Evolutionary conservation across 345 rosid genomes (phyloP).

Genomic region (Linum trigynum): DNA sequence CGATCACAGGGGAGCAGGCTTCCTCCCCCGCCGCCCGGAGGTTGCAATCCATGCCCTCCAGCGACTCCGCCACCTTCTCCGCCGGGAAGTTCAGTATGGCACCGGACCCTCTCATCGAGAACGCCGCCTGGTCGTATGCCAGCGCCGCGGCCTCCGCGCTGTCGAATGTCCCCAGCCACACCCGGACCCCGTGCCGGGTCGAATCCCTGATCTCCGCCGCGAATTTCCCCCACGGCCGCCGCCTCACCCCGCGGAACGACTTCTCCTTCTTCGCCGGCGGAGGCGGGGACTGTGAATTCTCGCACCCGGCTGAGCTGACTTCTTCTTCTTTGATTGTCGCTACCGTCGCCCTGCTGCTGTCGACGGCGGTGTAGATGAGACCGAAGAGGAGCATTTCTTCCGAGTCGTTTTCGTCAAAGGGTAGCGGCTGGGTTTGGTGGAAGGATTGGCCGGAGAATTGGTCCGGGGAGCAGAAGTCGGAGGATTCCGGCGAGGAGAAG

Average conservation of each 20-base stretch:
- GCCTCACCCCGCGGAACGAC: slow-evolving; percentile 57
- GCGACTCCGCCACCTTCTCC: slow-evolving; percentile 61
- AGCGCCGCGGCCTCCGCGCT: slow-evolving; percentile 71
- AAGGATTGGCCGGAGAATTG: slow-evolving; percentile 26
- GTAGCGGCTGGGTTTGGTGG: slow-evolving; percentile 31
- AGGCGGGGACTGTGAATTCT: slow-evolving; percentile 1
- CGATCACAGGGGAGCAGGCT: slow-evolving; percentile 70
- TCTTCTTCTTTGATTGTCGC: slow-evolving; percentile 35
- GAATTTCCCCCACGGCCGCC: slow-evolving; percentile 78
- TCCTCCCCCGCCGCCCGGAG: slow-evolving; percentile 32
- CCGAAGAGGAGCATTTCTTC: slow-evolving; percentile 84
- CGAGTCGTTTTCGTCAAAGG: slow-evolving; percentile 88
- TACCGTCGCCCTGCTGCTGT: slow-evolving; percentile 12
- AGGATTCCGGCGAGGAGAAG: slow-evolving; percentile 47
- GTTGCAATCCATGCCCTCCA: slow-evolving; percentile 40
- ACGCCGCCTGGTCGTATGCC: slow-evolving; percentile 72
- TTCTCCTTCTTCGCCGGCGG: slow-evolving; percentile 34
- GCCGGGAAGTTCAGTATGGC: slow-evolving; percentile 58
- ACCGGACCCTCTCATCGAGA: slow-evolving; percentile 48
- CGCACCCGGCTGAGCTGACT: slow-evolving; percentile 30
- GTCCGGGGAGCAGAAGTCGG: slow-evolving; percentile 36
- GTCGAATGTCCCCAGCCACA: slow-evolving; percentile 70
- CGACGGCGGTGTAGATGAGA: slow-evolving; percentile 36
- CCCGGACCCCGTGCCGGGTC: slow-evolving; percentile 46
- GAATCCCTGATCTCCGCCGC: slow-evolving; percentile 80